Evolutionary conservation across 352 stramenopile species (phyloP).

Genomic region (Globisporangium abappressorium): DNA sequence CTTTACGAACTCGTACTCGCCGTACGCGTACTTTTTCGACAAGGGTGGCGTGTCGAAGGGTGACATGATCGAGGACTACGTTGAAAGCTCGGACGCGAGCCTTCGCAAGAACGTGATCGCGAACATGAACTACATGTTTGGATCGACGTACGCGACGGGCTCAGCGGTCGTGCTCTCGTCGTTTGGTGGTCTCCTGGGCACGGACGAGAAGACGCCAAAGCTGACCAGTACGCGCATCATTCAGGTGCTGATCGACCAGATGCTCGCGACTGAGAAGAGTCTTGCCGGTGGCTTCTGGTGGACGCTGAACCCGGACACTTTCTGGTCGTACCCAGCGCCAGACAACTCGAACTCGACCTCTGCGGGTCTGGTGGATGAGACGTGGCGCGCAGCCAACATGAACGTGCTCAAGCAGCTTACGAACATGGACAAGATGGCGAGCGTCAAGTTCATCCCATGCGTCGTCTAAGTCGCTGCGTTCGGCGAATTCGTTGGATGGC

Average conservation of each 20-base stretch:
- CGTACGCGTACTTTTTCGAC: conserved; percentile 69
- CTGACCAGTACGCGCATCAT: conserved; percentile 77
- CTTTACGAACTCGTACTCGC: conserved; percentile 61
- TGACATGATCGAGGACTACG: conserved; percentile 60
- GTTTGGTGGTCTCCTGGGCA: conserved; percentile 76
- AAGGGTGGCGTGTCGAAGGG: conserved; percentile 33
- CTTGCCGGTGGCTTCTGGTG: conserved; percentile 81
- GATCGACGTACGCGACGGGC: conserved; percentile 48
- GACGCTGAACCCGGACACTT: conserved; percentile 75
- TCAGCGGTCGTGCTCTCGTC: conserved; percentile 71
- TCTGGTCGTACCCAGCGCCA: conserved; percentile 75
- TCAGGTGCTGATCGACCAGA: conserved; percentile 55
- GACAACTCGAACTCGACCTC: conserved; percentile 49
- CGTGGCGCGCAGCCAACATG: conserved; percentile 72
- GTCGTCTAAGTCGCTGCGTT: conserved; percentile 22
- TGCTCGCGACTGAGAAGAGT: conserved; percentile 46
- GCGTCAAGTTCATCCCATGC: conserved; percentile 68
- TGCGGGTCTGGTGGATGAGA: conserved; percentile 65
- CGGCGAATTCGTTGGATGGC: neutral
- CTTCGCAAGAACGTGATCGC: conserved; percentile 61
- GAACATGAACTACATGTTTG: conserved; percentile 86
- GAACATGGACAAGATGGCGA: conserved; percentile 67
- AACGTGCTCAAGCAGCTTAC: conserved; percentile 55
- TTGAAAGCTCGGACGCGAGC: conserved; percentile 50
- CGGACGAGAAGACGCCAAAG: conserved; percentile 46